phyloP scores from a whole-genome alignment of 2,329 filamentous ascomycete genomes.

The Corniculantispora saksenae region DNA sequence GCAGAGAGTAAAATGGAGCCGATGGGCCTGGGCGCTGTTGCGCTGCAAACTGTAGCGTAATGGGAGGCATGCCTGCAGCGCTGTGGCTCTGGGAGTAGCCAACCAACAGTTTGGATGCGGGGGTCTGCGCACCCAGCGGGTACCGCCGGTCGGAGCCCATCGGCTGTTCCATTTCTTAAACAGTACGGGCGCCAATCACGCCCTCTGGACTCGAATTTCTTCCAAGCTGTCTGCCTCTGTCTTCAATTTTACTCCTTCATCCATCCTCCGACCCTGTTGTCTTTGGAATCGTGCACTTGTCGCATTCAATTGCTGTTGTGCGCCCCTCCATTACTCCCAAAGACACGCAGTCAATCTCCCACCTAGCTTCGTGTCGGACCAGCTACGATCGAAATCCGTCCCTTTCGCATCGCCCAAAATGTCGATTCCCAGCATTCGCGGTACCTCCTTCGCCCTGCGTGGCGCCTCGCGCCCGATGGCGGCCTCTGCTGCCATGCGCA shows the following conservation, averaged over 20 bases:
- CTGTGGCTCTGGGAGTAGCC: not conserved
- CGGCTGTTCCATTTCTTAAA: conserved; percentile 18
- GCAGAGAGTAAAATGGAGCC: conserved; percentile 11
- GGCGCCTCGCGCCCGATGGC: conserved; percentile 37
- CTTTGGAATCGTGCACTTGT: not conserved
- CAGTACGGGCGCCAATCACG: conserved; percentile 2
- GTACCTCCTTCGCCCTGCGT: conserved; percentile 50
- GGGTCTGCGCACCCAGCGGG: conserved; percentile 21
- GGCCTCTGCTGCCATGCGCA: conserved; percentile 25
- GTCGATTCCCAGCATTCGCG: conserved; percentile 50
- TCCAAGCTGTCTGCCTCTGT: not conserved
- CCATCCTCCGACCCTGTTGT: not conserved
- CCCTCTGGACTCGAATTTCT: not conserved
- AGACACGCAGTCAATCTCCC: not conserved
- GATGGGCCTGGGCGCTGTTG: conserved; percentile 4
- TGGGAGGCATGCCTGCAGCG: not conserved
- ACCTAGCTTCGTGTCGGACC: not conserved
- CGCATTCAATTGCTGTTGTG: not conserved
- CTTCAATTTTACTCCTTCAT: not conserved
- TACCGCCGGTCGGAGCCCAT: conserved; percentile 28
- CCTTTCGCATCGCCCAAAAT: conserved; percentile 33
- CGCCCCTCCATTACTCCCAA: not conserved
- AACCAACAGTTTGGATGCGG: conserved; percentile 15
- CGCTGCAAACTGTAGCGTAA: conserved; percentile 15
- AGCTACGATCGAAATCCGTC: not conserved